Evolutionary conservation across 2,329 filamentous ascomycete genomes (phyloP).

Genomic region (Monosporascus sp.): DNA sequence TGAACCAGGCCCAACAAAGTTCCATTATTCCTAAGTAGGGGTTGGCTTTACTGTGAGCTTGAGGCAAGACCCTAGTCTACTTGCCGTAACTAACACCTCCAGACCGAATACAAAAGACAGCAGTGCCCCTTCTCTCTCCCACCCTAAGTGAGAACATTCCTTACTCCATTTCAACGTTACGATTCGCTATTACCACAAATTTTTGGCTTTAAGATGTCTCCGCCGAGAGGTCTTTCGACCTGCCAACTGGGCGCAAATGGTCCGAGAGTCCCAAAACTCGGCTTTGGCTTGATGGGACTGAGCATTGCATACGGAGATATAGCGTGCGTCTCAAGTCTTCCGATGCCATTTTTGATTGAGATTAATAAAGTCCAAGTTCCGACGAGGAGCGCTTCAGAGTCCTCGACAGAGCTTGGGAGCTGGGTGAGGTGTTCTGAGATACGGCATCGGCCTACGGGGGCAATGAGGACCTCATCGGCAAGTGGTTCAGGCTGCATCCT

Average conservation of each 20-base stretch:
- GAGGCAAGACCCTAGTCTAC: too few relatives aligned
- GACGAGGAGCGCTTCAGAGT: conserved; percentile 17
- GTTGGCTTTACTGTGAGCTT: too few relatives aligned
- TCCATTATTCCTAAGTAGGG: too few relatives aligned
- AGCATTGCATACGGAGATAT: conserved; percentile 29
- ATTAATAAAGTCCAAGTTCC: conserved; percentile 1
- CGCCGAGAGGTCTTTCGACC: conserved; percentile 20
- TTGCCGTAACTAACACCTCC: too few relatives aligned
- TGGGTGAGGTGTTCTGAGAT: conserved; percentile 41
- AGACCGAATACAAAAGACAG: too few relatives aligned
- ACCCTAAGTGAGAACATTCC: too few relatives aligned
- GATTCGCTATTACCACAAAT: background rate
- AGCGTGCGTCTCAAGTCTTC: too few relatives aligned
- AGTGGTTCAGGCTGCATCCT: conserved; percentile 38
- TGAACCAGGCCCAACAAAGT: too few relatives aligned
- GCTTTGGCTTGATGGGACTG: conserved; percentile 50
- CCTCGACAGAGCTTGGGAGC: conserved; percentile 22
- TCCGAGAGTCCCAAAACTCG: conserved; percentile 43
- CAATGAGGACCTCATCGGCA: conserved; percentile 37
- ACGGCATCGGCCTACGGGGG: conserved; percentile 36
- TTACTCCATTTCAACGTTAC: too few relatives aligned
- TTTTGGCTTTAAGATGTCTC: conserved; percentile 1
- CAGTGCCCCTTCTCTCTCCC: too few relatives aligned
- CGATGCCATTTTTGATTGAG: too few relatives aligned
- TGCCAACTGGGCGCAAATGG: conserved; percentile 47